Evolutionary conservation across 2,329 filamentous ascomycete species (phyloP).

Genomic region (Plectosphaerella plurivora): DNA sequence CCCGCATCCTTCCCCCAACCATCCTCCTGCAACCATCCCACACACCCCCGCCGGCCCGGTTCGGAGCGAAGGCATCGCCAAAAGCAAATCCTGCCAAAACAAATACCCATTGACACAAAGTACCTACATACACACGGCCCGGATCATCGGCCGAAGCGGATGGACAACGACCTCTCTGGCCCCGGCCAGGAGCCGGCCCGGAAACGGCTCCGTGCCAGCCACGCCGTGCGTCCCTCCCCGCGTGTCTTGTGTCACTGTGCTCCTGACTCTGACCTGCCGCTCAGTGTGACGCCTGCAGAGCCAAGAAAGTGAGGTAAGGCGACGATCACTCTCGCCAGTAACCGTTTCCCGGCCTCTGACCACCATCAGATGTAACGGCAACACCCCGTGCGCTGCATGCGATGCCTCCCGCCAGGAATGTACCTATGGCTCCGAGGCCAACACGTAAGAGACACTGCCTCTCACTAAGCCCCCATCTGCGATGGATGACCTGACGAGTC

Average conservation of each 20-base stretch:
- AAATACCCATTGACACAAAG: neutral
- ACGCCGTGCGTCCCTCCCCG: constrained; percentile 28
- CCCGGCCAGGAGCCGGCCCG: constrained; percentile 21
- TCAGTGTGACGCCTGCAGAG: constrained; percentile 42
- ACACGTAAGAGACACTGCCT: constrained; percentile 29
- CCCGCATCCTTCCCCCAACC: neutral
- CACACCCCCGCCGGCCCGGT: constrained; percentile 22
- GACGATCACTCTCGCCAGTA: neutral
- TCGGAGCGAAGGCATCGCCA: constrained; percentile 19
- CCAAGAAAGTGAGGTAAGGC: constrained; percentile 39
- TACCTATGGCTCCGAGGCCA: constrained; percentile 37
- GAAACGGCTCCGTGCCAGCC: constrained; percentile 36
- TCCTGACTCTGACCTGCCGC: neutral
- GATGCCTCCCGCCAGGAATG: constrained; percentile 29
- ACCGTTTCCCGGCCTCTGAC: constrained; percentile 1
- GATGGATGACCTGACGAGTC: constrained; percentile 4
- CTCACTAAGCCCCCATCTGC: neutral
- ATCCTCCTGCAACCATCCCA: neutral
- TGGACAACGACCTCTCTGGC: constrained; percentile 18
- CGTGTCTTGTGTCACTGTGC: neutral
- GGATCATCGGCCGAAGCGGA: neutral
- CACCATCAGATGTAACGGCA: constrained; percentile 38
- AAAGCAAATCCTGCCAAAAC: constrained; percentile 5
- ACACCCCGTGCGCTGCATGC: constrained; percentile 37
- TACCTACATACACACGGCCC: neutral